These are phyloP conservation scores for Kitagawia praeruptora DNA, from an alignment of 129 eudicot genomes.

Conservation along the genomic window DNA sequence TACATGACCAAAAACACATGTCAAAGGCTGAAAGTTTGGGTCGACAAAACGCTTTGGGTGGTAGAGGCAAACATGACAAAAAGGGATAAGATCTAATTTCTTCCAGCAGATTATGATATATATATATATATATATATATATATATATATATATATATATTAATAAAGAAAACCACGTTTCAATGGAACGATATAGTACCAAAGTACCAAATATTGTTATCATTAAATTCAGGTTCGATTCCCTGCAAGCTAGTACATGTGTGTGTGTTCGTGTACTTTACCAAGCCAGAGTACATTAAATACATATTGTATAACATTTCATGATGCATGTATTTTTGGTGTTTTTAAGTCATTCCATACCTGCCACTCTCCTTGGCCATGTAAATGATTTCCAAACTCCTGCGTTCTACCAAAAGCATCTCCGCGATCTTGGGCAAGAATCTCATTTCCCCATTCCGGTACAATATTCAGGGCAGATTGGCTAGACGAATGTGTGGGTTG, in stretches of 20 bases:
- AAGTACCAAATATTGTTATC: no score
- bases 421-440: constrained; percentile 28
- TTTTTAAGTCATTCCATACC: constrained; percentile 29
- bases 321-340: neutral
- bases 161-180: no score
- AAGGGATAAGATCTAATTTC: neutral
- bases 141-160: no score
- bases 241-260: no score
- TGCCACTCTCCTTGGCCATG: constrained; percentile 48
- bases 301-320: neutral
- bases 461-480: constrained; percentile 23
- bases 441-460: constrained; percentile 38
- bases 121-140: no score
- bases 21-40: neutral
- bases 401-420: constrained; percentile 34
- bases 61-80: neutral
- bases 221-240: no score
- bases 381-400: constrained; percentile 36
- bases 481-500: constrained; percentile 41
- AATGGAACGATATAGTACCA: no score
- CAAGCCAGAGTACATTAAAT: neutral
- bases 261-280: neutral
- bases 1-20: neutral
- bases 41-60: neutral
- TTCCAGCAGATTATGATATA: neutral